Conservation (phyloP, 1,284 basidiomycete species). For the Sporisorium iseilematis-ciliati region DNA sequence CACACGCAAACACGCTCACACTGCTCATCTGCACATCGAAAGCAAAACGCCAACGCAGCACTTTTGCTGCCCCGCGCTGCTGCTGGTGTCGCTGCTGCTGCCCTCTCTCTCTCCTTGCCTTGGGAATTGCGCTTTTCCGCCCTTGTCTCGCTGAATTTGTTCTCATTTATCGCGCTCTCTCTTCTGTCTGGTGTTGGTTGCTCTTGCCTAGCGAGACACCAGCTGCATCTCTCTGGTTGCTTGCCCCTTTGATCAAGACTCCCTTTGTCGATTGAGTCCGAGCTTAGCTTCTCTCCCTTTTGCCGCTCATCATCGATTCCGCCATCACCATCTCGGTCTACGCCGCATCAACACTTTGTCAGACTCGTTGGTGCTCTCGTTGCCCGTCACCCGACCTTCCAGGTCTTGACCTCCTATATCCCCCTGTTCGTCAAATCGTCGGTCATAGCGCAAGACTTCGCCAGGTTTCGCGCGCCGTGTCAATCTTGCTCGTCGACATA, state of each 20-base stretch:
- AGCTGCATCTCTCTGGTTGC: background rate
- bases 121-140: no score
- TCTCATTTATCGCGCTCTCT: background rate
- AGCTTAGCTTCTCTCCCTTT: background rate
- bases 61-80: conserved; percentile 3
- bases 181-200: conserved; percentile 6
- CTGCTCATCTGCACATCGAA: background rate
- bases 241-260: background rate
- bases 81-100: no score
- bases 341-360: background rate
- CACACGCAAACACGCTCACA: background rate
- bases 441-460: background rate
- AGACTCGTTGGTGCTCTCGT: background rate
- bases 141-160: no score
- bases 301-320: background rate
- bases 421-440: background rate
- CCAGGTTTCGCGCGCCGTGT: background rate
- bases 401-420: background rate
- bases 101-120: background rate
- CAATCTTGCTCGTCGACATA: background rate
- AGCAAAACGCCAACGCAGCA: conserved; percentile 10
- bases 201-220: background rate
- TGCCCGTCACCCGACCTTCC: background rate
- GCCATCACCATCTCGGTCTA: background rate
- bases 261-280: no score